phyloP scores from a whole-genome alignment of 371 early-diverging fungal species.

The Choanephora cucurbitarum region DNA sequence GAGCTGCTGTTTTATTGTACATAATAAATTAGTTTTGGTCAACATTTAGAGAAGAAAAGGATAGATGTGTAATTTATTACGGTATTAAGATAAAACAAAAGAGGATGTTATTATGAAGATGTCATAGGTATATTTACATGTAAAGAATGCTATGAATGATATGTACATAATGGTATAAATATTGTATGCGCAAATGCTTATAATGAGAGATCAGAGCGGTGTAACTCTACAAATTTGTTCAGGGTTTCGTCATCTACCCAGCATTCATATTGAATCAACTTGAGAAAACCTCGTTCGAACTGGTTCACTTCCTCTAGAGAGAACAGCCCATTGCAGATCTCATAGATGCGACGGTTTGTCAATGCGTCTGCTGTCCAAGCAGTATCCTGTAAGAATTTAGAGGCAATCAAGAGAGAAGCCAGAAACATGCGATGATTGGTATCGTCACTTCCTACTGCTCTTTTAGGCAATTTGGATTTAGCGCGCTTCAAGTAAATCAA shows the following conservation, averaged over 20 bases:
- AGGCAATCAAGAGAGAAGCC: conserved; percentile 72
- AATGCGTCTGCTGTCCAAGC: conserved; percentile 55
- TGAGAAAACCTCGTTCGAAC: conserved; percentile 45
- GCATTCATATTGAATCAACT: conserved; percentile 45
- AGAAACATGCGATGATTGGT: conserved; percentile 75
- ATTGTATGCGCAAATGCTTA: conserved; percentile 5
- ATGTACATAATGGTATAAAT: neutral
- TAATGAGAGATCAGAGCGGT: conserved; percentile 40
- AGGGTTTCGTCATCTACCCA: conserved; percentile 44
- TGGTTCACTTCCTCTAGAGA: conserved; percentile 39
- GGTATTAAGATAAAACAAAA: neutral
- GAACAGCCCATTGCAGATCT: conserved; percentile 41
- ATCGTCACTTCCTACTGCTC: conserved; percentile 46
- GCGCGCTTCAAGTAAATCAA: conserved; percentile 48
- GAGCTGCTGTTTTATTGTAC: neutral
- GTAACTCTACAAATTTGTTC: conserved; percentile 32
- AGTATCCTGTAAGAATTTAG: conserved; percentile 73
- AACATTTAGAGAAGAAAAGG: neutral
- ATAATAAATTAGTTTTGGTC: neutral
- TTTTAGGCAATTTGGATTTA: conserved; percentile 37
- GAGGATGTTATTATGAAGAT: neutral
- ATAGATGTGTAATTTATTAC: neutral
- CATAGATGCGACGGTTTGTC: conserved; percentile 37
- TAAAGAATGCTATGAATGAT: neutral
- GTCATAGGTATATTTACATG: neutral